Percentiles rank a stretch among this genome's conserved stretches.
These are phyloP conservation scores for Lagerstroemia speciosa DNA, from an alignment of 345 rosid species.

Conservation along the genomic window DNA sequence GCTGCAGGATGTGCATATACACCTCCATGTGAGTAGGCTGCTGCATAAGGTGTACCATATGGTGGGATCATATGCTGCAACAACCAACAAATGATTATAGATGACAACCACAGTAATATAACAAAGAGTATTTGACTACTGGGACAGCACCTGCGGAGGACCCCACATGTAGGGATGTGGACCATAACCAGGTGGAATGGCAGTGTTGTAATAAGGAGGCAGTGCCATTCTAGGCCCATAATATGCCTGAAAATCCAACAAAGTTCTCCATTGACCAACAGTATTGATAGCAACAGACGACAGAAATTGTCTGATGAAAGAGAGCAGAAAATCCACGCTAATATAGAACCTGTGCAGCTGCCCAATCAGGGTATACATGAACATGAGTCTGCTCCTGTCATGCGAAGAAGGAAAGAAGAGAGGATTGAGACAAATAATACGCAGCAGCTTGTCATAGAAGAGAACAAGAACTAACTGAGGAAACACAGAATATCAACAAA, in stretches of 20 bases:
- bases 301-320: too few relatives aligned
- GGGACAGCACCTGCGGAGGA: constrained; percentile 59
- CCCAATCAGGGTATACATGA: constrained; percentile 88
- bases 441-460: neutral
- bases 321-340: too few relatives aligned
- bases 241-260: too few relatives aligned
- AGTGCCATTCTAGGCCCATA: constrained; percentile 66
- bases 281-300: too few relatives aligned
- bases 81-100: constrained; percentile 7
- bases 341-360: constrained; percentile 80
- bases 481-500: neutral
- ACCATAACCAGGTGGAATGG: constrained; percentile 63
- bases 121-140: neutral
- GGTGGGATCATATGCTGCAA: constrained; percentile 82
- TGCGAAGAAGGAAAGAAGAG: neutral
- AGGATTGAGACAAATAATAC: neutral
- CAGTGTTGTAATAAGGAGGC: constrained; percentile 69
- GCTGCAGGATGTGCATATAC: constrained; percentile 84
- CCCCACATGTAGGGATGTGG: constrained; percentile 91
- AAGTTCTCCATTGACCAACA: too few relatives aligned
- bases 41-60: constrained; percentile 73
- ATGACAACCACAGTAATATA: neutral
- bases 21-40: constrained; percentile 74
- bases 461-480: neutral
- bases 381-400: constrained; percentile 66